phyloP scores from a whole-genome alignment of 306 rosid species.

The Pueraria montana region DNA sequence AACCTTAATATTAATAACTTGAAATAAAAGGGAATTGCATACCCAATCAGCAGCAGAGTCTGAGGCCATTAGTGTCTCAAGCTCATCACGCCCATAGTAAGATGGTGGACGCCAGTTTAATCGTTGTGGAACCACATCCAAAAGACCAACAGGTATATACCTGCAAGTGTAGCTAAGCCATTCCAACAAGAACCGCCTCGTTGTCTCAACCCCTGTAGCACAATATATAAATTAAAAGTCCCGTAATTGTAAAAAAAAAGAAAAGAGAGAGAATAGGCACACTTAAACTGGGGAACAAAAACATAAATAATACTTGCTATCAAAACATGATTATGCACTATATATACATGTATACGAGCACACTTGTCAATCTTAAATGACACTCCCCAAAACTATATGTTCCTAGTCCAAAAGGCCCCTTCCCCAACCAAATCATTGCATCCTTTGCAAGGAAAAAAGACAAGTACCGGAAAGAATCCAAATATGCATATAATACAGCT shows the following conservation, averaged over 20 bases:
- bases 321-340: neutral
- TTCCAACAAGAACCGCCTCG: constrained; percentile 88
- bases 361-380: constrained; percentile 17
- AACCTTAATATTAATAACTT: constrained; percentile 11
- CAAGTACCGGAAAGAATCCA: neutral
- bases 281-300: neutral
- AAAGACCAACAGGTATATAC: constrained; percentile 88
- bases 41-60: constrained; percentile 99
- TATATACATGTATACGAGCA: constrained; percentile 29
- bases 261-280: neutral
- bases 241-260: neutral
- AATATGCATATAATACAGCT: neutral
- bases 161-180: constrained; percentile 96
- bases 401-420: constrained; percentile 28
- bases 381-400: constrained; percentile 19
- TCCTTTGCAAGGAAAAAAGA: constrained; percentile 8
- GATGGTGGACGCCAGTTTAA: constrained; percentile 92
- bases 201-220: constrained; percentile 87
- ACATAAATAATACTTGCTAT: constrained; percentile 26
- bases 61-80: constrained; percentile 95
- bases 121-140: constrained; percentile 84
- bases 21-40: constrained; percentile 43
- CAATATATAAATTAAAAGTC: constrained; percentile 7
- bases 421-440: neutral
- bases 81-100: constrained; percentile 82